Evolutionary conservation across 768 basidiomycete species (phyloP), one percentile per base, ranked within the genome.

Genomic region (Xanthoconium purpureum): DNA sequence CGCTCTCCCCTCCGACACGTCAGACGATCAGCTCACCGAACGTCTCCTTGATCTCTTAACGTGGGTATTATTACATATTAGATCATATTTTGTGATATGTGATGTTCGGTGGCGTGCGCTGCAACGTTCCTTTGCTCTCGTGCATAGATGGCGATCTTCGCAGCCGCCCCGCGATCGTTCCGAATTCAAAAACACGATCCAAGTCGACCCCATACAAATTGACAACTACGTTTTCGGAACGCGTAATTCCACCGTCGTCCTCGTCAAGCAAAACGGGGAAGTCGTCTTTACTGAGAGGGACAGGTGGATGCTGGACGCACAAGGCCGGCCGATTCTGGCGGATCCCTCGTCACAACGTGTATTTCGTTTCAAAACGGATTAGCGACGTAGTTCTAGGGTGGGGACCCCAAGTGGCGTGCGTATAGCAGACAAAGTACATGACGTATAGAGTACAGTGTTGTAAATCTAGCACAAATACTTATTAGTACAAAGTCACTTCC

Each of bases 241-340:
- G 35, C 85, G 90, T 15, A 69, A 88, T 50, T 81, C 90, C 42
- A 91, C 87, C 4, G 81, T 89, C 39, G 66, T 93, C 48, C 78
- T 93, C 54, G 74, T 93, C 18, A 76, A 77, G 54, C 80, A 78
- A 57, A 76, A 77, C 50, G 85, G 88, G 29, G 70, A 78, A 43
- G 88, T 80, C 10, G 54, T 82, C 17, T 91, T 90, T 63, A 74
- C 87, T 44, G 91, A 93, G 69, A 74, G 87, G 45, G 89, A 92
- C 64, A 75, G 83, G 29, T 91, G 86, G 86, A 68, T 65, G 50
- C 63, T 82, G 51, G 71, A 60, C 40, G 47, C 61, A 6, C 72
- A 79, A 30, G 83, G 77, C 20, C 66, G 64, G 56, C 73, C 75
- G 7, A 63, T 64, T 37, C 73, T 71, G 42, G 71, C 73, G 60